A percentile compares a stretch with the other conserved stretches of the same genome.
Conservation (phyloP, 306 rosid genomes). For the Inga laurina region DNA sequence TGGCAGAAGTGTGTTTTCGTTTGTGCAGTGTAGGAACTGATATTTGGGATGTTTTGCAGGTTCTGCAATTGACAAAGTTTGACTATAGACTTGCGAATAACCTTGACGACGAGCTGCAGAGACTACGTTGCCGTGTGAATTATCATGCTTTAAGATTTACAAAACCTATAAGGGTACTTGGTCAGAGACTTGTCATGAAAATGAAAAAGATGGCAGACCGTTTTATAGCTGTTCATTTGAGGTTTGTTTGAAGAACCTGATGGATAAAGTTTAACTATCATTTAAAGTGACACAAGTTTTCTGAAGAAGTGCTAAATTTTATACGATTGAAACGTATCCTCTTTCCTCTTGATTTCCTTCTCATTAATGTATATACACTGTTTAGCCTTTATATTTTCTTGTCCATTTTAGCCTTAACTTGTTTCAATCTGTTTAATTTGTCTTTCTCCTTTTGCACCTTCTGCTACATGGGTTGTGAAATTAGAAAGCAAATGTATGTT, state of each 20-base stretch:
- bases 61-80: slow-evolving; percentile 93
- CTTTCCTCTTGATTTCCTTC: not conserved
- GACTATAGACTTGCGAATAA: slow-evolving; percentile 92
- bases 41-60: slow-evolving; percentile 54
- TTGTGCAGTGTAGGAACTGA: slow-evolving; percentile 29
- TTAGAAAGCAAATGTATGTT: slow-evolving; percentile 22
- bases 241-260: slow-evolving; percentile 54
- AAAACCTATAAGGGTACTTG: slow-evolving; percentile 80
- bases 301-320: not conserved
- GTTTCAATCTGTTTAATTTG: not conserved
- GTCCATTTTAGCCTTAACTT: not conserved
- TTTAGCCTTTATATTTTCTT: not conserved
- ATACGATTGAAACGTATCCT: not conserved
- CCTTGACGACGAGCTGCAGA: slow-evolving; percentile 85
- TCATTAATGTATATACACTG: not conserved
- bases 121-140: slow-evolving; percentile 95
- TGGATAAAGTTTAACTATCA: not conserved
- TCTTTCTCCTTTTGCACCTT: slow-evolving; percentile 15
- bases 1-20: not conserved
- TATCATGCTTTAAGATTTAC: slow-evolving; percentile 89
- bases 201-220: slow-evolving; percentile 79
- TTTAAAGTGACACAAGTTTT: not conserved
- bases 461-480: slow-evolving; percentile 13
- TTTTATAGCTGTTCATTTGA: slow-evolving; percentile 88
- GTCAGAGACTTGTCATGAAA: slow-evolving; percentile 71